These are phyloP conservation scores for Fragaria nilgerrensis DNA, from an alignment of 306 rosid species.

Conservation along the genomic window DNA sequence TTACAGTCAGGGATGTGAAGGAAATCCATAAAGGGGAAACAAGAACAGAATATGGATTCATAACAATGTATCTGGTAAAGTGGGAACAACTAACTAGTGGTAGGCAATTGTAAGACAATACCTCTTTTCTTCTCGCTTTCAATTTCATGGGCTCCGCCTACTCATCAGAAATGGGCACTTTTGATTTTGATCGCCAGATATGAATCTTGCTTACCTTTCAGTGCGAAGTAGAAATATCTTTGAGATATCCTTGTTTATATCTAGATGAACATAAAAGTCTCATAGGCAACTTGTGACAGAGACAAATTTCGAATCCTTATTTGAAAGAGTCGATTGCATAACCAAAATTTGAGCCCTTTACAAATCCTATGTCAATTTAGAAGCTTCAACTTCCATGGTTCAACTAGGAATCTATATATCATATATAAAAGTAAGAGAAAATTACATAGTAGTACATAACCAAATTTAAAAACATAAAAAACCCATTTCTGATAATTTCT, in stretches of 20 bases:
- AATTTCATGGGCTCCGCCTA: conserved; percentile 18
- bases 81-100: background rate
- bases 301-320: background rate
- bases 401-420: too few species aligned
- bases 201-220: conserved; percentile 2
- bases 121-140: conserved; percentile 2
- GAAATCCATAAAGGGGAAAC: conserved; percentile 1
- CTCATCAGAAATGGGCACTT: conserved; percentile 8
- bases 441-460: too few species aligned
- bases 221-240: background rate
- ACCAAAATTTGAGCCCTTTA: background rate
- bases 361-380: too few species aligned
- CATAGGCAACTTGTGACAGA: background rate
- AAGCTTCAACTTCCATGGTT: too few species aligned
- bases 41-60: conserved; percentile 2
- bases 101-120: background rate
- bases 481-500: too few species aligned
- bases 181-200: conserved; percentile 10
- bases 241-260: background rate
- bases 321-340: background rate
- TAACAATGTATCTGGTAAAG: conserved; percentile 11
- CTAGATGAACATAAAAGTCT: background rate
- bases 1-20: too few species aligned
- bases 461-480: too few species aligned
- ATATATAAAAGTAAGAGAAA: too few species aligned